Evolutionary conservation across 768 basidiomycete species (phyloP), one percentile per base, ranked within the genome.

Genomic region (Mycena belliarum): DNA sequence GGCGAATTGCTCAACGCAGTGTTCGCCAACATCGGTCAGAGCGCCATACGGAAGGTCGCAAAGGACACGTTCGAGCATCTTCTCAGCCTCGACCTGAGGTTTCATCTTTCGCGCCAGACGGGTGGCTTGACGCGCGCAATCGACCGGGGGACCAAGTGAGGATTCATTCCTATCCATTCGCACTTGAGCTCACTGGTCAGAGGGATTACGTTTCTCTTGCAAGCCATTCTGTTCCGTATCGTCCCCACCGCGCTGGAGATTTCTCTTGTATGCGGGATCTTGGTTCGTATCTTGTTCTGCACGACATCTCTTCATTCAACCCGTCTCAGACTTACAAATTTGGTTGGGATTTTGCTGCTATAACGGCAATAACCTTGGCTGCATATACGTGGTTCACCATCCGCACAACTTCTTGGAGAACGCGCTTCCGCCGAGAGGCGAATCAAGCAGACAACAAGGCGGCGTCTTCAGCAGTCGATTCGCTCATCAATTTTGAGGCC

Each of bases 321-420:
- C 53, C 38, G 37, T 32, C 47, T 37, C 49, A 97, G 95, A 95
- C 93, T 2, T 98, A 92, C 67, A 96, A 98, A 69, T 99, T 97
- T 67, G 97, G 97, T 10, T 94, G 90, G 89, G 89, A 97, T 69
- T 99, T 95, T 72, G 96, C 97, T 5, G 93, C 90, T 2, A 86
- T 98, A 43, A 98, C 95, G 0, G 80, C 85, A 1, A 72, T 82
- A 1, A 92, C 96, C 0, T 85, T 99, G 80, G 89, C 81, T 3
- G 84, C 89, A 4, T 99, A 99, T 69, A 91, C 94, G 0, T 98
- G 95, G 95, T 99, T 96, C 69, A 99, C 97, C 1, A 87, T 99
- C 32, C 84, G 86, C 46, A 98, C 97, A 1, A 99, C 97, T 1
- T 86, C 95, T 1, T 98, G 97, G 97, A 96, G 95, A 58, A 98